Base-by-base conservation (phyloP, 2,329 filamentous ascomycete species). In the Coniochaeta hoffmannii region DNA sequence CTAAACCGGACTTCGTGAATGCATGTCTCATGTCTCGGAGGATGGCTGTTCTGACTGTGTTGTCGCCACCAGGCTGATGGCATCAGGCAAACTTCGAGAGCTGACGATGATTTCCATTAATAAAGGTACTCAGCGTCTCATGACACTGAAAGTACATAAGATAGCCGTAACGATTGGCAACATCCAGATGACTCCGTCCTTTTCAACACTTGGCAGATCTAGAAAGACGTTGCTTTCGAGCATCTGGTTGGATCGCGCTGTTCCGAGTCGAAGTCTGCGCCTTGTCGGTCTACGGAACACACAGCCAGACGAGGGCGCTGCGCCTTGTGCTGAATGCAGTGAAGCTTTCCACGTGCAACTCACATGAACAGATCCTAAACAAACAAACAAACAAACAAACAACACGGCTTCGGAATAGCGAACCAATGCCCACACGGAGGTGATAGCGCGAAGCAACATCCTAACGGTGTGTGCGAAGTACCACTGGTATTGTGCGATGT, bases 391-490 rank as follows among this genome's bases (percentile, higher is more conserved):
- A 51, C 49, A 51, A 51, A 50, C 26, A 31, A 50, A 51, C 46
- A 50, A 10, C 46, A 50, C 31, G 49, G 12, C 26, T 12, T 31
- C 14, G 31, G 7, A 26, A 4, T 11, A 4, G 4, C 49, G 49
- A 54, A 55, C 56, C 56, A 55, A 38, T 51, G 30, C 46, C 32
- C 30, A 26, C 28, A 28, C 55, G 28, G 19, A 51, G 28, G 17
- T 9, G 7, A 4, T 7, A n/a, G 4, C 8, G 30, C 34, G 52
- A 54, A 36, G 58, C 55, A 58, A 51, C 28, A 28, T 28, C 57
- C 32, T 61, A 55, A 55, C 57, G 58, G 57, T 56, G 51, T 59
- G 55, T 61, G 59, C 36, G 51, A 59, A n/a, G n/a, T n/a, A n/a
- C n/a, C n/a, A n/a, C n/a, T n/a, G n/a, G n/a, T n/a, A n/a, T n/a